Evolutionary conservation across 108 stramenopile genomes (phyloP), one percentile per base, ranked within the genome.

Genomic region (Nitzschia sp.): DNA sequence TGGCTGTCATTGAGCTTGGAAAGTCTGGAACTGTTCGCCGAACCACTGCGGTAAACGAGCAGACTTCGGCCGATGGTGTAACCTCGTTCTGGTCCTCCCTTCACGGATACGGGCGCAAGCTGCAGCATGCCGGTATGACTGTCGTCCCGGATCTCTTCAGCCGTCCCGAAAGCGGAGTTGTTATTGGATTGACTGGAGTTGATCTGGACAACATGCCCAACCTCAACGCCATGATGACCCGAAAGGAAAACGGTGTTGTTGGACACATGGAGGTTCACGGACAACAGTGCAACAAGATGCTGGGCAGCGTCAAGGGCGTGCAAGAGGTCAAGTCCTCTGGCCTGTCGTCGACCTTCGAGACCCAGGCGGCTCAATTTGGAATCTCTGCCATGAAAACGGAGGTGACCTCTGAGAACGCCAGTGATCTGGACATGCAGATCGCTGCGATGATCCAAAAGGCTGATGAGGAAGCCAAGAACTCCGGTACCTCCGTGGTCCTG

Each of bases 101-200:
- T 68, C 92, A 93, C 78, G 75, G 53, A n/a, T 56, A 28, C 32
- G 71, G 60, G 26, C 78, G 70, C 61, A 75, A 71, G 64, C 71
- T 75, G 22, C 83, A 83, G 36, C 77, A 89, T 45, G 72, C 91
- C 5, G 88, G 88, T 17, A 91, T 91, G 90, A 66, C 86, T 3
- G 77, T 94, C 4, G 93, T 94, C 50, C 90, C 93, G n/a, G 93
- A 91, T 67, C 65, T 94, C 45, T 94, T 94, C 52, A 58, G 59
- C 58, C 72, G 72, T 44, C 75, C 90, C 35, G 81, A 88, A 48
- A 75, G 81, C 36, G 87, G 89, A 26, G 74, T 94, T 32, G 81
- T 91, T 23, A 41, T 94, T 53, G 89, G 87, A 21, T 4, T 94
- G 21, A 71, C 73, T 8, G 86, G 86, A 66, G 68, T 50, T 27